Conservation (phyloP, 192 early-diverging fungal genomes). For the Mortierella claussenii region DNA sequence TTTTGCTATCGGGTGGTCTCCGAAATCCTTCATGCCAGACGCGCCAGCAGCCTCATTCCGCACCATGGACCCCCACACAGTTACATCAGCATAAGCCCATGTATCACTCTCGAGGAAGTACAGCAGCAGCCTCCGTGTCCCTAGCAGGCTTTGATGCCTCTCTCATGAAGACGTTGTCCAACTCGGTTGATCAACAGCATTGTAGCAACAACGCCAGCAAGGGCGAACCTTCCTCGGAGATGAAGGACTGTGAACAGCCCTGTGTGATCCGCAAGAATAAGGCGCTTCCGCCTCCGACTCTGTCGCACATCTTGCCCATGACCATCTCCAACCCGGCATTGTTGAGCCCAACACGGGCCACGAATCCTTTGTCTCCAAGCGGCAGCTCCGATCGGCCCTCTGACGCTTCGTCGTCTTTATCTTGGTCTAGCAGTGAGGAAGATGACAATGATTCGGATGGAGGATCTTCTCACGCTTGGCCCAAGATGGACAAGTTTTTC, state of each 20-base stretch:
- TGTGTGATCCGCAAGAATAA: constrained; percentile 47
- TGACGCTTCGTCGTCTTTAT: neutral
- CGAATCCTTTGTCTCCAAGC: neutral
- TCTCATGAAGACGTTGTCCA: neutral
- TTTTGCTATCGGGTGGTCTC: too few species aligned
- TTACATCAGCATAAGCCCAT: constrained; percentile 12
- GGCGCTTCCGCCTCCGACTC: constrained; percentile 37
- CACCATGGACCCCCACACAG: neutral
- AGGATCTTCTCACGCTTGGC: constrained; percentile 44
- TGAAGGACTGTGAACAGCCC: constrained; percentile 18
- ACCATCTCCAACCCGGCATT: constrained; percentile 43
- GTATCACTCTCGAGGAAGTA: neutral
- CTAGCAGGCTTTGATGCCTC: neutral
- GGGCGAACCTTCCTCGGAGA: neutral
- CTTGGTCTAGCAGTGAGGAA: neutral
- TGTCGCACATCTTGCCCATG: constrained; percentile 24
- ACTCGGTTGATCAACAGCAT: neutral
- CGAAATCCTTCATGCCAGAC: too few species aligned
- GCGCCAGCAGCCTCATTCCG: constrained; percentile 17
- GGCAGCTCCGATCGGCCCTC: neutral
- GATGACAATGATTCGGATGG: constrained; percentile 2
- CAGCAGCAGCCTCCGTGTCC: neutral
- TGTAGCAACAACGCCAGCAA: too few species aligned
- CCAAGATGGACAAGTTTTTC: constrained; percentile 36
- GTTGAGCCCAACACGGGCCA: constrained; percentile 8